Evolutionary conservation across 78 protist genomes (phyloP).

Genomic region (Dictyostelium intermedium): DNA sequence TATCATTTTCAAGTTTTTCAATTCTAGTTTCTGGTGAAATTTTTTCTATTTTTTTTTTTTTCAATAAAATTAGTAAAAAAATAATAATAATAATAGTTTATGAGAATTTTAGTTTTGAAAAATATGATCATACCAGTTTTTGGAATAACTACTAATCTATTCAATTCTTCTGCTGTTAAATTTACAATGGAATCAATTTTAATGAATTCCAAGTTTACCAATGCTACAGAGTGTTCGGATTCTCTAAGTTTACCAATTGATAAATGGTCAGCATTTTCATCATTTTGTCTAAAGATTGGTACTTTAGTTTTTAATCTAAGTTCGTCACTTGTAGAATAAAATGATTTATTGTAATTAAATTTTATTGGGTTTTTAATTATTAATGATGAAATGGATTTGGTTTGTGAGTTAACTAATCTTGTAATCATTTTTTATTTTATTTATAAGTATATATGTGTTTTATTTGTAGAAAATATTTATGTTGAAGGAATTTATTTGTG

Average conservation of each 20-base stretch:
- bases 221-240: slow-evolving; percentile 64
- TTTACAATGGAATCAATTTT: slow-evolving; percentile 52
- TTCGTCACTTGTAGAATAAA: slow-evolving; percentile 15
- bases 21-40: slow-evolving; percentile 34
- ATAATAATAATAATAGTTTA: background rate
- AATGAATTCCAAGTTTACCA: slow-evolving; percentile 41
- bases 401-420: background rate
- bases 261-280: slow-evolving; percentile 21
- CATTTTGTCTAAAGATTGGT: slow-evolving; percentile 60
- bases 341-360: background rate
- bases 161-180: slow-evolving; percentile 26
- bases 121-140: slow-evolving; percentile 56
- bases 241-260: slow-evolving; percentile 59
- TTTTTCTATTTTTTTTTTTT: slow-evolving; percentile 16
- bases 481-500: background rate
- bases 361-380: background rate
- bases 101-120: background rate
- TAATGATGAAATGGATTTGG: background rate
- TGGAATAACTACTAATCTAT: slow-evolving; percentile 62
- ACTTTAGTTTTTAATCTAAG: slow-evolving; percentile 51
- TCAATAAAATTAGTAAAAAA: background rate
- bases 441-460: background rate
- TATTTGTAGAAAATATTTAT: background rate
- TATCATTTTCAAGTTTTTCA: slow-evolving; percentile 54
- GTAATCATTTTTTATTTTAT: background rate